Conservation (phyloP, 148 eudicot genomes). For the Euryodendron excelsum region DNA sequence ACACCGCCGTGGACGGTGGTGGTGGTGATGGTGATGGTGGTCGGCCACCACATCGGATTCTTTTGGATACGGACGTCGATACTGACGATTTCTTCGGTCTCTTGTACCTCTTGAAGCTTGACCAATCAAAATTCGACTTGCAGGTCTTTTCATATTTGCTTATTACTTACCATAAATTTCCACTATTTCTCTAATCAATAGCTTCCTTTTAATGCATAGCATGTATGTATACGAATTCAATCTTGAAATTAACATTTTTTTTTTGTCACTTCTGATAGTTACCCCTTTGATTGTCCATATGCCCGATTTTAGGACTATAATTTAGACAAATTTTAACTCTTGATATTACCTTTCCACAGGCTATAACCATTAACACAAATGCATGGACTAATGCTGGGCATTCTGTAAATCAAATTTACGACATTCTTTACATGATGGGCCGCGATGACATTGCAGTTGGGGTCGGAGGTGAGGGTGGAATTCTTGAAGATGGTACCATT, state of each 20-base stretch:
- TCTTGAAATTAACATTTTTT: too few species aligned
- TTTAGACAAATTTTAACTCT: not conserved
- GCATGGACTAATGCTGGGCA: slow-evolving; percentile 87
- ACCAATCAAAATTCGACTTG: slow-evolving; percentile 47
- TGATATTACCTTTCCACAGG: slow-evolving; percentile 38
- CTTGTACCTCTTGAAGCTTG: slow-evolving; percentile 57
- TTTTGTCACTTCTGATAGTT: too few species aligned
- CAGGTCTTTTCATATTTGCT: slow-evolving; percentile 29
- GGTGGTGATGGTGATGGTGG: not conserved
- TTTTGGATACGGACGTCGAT: slow-evolving; percentile 56
- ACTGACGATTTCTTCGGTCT: slow-evolving; percentile 58
- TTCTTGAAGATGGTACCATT: slow-evolving; percentile 62
- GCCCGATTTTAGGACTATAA: not conserved
- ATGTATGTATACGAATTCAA: too few species aligned
- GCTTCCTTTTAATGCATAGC: too few species aligned
- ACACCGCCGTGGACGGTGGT: not conserved
- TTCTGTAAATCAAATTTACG: slow-evolving; percentile 79
- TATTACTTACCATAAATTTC: not conserved
- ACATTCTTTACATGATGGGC: slow-evolving; percentile 87
- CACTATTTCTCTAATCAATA: too few species aligned
- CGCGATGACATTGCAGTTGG: slow-evolving; percentile 81
- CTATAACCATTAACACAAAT: slow-evolving; percentile 65
- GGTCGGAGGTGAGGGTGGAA: slow-evolving; percentile 90
- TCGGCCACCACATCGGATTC: slow-evolving; percentile 36
- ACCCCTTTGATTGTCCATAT: too few species aligned